A percentile compares a stretch with the other conserved stretches of the same genome.
Conservation (phyloP, 1,139 yeast species). For the Zygosaccharomyces sapae region DNA sequence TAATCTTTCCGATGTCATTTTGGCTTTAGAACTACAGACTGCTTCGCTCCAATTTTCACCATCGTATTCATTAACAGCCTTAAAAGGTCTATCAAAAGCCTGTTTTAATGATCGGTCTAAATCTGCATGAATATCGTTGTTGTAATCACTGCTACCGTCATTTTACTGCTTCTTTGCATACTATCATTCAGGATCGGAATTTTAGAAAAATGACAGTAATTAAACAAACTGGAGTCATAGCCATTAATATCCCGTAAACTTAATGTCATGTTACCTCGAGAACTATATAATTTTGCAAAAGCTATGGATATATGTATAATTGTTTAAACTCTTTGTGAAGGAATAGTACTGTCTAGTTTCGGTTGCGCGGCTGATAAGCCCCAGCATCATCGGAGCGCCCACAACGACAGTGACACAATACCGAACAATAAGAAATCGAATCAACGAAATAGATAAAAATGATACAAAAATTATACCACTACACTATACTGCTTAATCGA, state of each 20-base stretch:
- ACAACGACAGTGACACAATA: conserved; percentile 2
- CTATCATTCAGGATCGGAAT: conserved; percentile 9
- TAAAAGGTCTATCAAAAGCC: conserved; percentile 5
- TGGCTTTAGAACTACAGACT: conserved; percentile 1
- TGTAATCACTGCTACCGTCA: background rate
- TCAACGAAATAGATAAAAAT: conserved; percentile 9
- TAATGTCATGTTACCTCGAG: conserved; percentile 7
- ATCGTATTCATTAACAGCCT: conserved; percentile 1
- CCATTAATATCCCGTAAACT: conserved; percentile 9
- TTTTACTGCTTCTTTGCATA: conserved; percentile 1
- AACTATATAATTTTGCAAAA: background rate
- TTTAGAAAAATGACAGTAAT: conserved; percentile 11
- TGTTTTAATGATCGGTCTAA: conserved; percentile 5
- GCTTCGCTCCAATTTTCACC: conserved; percentile 8
- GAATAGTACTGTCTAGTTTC: background rate
- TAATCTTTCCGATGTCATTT: conserved; percentile 4
- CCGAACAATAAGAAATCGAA: background rate
- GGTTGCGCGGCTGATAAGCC: background rate
- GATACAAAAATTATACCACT: conserved; percentile 4
- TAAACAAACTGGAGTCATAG: conserved; percentile 9
- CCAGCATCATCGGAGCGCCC: background rate
- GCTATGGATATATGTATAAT: background rate
- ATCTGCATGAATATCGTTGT: too few relatives aligned
- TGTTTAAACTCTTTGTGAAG: background rate
- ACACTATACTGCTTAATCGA: conserved; percentile 61